Percentiles rank a stretch among this genome's conserved stretches.
Conservation (phyloP, 192 early-diverging fungal genomes). For the Spizellomyces punctatus region DNA sequence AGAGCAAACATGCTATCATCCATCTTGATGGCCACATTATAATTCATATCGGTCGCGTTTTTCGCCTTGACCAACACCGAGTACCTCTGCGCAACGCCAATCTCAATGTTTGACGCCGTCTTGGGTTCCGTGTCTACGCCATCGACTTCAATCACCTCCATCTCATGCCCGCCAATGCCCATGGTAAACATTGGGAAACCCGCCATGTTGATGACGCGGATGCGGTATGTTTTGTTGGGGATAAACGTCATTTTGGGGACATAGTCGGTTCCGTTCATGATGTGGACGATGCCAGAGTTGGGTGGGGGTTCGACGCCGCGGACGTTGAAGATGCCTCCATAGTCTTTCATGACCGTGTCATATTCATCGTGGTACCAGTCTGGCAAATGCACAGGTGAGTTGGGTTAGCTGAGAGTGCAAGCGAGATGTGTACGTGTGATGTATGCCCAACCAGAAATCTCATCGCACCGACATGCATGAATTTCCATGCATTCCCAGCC, state of each 20-base stretch:
- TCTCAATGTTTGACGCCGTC: conserved; percentile 55
- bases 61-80: conserved; percentile 79
- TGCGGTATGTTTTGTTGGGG: conserved; percentile 78
- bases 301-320: conserved; percentile 61
- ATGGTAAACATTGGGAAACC: conserved; percentile 76
- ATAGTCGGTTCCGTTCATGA: conserved; percentile 6
- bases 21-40: conserved; percentile 73
- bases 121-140: conserved; percentile 65
- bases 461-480: no score
- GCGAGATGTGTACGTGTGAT: conserved; percentile 67
- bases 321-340: conserved; percentile 58
- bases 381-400: conserved; percentile 62
- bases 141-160: conserved; percentile 82
- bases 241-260: conserved; percentile 52
- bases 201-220: conserved; percentile 83
- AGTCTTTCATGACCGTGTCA: conserved; percentile 58
- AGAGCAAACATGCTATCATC: conserved; percentile 42
- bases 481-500: no score
- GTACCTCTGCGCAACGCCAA: conserved; percentile 77
- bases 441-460: conserved; percentile 78
- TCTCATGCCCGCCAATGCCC: conserved; percentile 76
- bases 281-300: conserved; percentile 66
- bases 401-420: no score
- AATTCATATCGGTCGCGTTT: conserved; percentile 59
- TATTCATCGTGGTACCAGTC: conserved; percentile 20